These are phyloP conservation scores for Nakaseomyces sp. DNA, from an alignment of 1,139 yeast genomes.

Conservation along the genomic window DNA sequence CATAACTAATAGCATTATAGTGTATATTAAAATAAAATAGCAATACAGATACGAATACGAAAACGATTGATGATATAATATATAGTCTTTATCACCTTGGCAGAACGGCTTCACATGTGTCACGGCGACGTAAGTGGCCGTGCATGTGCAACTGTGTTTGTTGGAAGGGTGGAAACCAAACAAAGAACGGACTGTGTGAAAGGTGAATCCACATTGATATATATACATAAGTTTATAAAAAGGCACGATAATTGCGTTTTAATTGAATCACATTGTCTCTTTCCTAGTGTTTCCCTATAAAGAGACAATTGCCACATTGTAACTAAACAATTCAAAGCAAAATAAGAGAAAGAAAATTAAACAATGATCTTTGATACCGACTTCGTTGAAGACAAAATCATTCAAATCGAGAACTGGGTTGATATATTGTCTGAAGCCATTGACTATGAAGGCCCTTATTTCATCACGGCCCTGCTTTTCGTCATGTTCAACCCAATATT, in stretches of 20 bases:
- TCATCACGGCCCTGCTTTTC: slow-evolving; percentile 27
- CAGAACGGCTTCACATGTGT: slow-evolving; percentile 1
- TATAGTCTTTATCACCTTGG: too few species aligned
- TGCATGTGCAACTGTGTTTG: slow-evolving; percentile 2
- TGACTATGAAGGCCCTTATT: slow-evolving; percentile 3
- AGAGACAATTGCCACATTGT: too few species aligned
- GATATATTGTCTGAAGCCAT: not conserved
- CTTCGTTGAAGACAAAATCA: slow-evolving; percentile 2
- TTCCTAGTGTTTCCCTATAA: too few species aligned
- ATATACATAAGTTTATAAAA: too few species aligned
- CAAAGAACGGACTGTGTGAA: too few species aligned
- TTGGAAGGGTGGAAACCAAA: not conserved
- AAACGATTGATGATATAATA: too few species aligned
- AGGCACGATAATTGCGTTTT: too few species aligned
- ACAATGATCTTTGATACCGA: not conserved
- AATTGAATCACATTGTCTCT: too few species aligned
- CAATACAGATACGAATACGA: too few species aligned
- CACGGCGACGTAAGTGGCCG: slow-evolving; percentile 3
- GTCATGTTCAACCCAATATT: slow-evolving; percentile 78
- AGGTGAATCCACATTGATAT: too few species aligned
- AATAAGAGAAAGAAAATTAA: not conserved
- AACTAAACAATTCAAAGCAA: not conserved
- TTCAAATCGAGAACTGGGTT: not conserved
- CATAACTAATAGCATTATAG: too few species aligned
- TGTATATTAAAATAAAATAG: too few species aligned